Conservation (phyloP, 768 basidiomycete species). For the Macrolepiota dolichaula region DNA sequence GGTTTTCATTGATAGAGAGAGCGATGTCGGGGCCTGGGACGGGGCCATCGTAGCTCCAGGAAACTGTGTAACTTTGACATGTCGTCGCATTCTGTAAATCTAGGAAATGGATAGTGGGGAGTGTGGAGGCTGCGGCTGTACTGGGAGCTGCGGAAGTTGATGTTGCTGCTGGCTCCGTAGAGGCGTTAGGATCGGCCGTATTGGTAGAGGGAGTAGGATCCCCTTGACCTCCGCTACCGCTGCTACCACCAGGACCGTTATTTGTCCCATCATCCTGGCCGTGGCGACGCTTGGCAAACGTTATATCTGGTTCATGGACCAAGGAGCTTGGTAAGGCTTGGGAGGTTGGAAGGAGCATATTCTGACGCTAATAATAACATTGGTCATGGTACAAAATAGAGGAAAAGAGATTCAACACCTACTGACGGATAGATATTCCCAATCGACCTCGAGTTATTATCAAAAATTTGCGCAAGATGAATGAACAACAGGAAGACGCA, state of each 20-base stretch:
- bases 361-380: neutral
- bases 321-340: neutral
- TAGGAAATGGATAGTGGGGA: conserved; percentile 19
- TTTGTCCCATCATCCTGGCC: neutral
- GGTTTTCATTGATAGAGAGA: conserved; percentile 16
- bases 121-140: neutral
- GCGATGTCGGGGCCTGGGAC: conserved; percentile 12
- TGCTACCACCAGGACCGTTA: neutral
- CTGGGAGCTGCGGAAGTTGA: neutral
- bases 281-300: neutral
- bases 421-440: neutral
- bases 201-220: neutral
- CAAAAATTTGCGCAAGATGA: neutral
- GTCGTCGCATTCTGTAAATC: conserved; percentile 24
- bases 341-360: neutral
- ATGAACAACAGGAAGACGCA: neutral
- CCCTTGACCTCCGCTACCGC: neutral
- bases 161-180: neutral
- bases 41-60: conserved; percentile 20
- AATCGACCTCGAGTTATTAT: neutral
- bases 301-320: neutral
- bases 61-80: conserved; percentile 21
- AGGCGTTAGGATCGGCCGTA: neutral
- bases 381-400: neutral
- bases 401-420: neutral